These are phyloP conservation scores for Furculomyces boomerangus DNA, from an alignment of 371 early-diverging fungal genomes.

Conservation along the genomic window DNA sequence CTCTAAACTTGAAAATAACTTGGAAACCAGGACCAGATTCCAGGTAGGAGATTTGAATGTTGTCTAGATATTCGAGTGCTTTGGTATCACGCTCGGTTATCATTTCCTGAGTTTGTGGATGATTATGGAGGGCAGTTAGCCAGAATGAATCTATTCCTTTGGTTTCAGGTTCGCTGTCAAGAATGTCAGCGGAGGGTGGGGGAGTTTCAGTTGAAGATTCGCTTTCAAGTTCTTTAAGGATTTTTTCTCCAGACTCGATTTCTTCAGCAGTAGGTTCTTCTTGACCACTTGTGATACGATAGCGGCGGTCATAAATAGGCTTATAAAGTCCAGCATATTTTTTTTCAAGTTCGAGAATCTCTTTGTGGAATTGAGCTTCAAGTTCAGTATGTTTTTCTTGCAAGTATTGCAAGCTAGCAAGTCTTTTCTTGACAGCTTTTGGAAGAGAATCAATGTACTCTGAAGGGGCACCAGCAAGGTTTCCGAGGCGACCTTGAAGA, in stretches of 20 bases:
- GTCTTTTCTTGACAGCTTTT: constrained; percentile 50
- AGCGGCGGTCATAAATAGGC: constrained; percentile 76
- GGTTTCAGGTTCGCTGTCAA: constrained; percentile 4
- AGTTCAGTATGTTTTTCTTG: constrained; percentile 64
- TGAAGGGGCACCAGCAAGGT: constrained; percentile 57
- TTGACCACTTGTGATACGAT: constrained; percentile 47
- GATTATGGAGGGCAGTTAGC: constrained; percentile 75
- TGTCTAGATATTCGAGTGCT: constrained; percentile 59
- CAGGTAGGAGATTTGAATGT: constrained; percentile 69
- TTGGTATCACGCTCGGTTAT: constrained; percentile 81
- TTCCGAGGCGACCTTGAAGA: constrained; percentile 34
- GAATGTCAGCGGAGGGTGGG: constrained; percentile 17
- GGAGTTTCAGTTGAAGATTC: constrained; percentile 16
- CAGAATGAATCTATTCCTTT: constrained; percentile 79
- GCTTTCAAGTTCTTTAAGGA: constrained; percentile 31
- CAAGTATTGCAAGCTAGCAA: constrained; percentile 64
- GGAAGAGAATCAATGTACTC: constrained; percentile 68
- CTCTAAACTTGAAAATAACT: constrained; percentile 75
- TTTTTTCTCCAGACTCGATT: constrained; percentile 35
- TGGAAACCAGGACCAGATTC: constrained; percentile 77
- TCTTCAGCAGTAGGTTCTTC: constrained; percentile 78
- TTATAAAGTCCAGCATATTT: constrained; percentile 65
- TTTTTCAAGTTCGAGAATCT: constrained; percentile 81
- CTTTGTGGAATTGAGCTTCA: constrained; percentile 69
- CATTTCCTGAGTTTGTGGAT: constrained; percentile 51